Percentiles rank a stretch among this genome's conserved stretches.
Conservation (phyloP, 768 basidiomycete genomes). For the Trametes punicea region DNA sequence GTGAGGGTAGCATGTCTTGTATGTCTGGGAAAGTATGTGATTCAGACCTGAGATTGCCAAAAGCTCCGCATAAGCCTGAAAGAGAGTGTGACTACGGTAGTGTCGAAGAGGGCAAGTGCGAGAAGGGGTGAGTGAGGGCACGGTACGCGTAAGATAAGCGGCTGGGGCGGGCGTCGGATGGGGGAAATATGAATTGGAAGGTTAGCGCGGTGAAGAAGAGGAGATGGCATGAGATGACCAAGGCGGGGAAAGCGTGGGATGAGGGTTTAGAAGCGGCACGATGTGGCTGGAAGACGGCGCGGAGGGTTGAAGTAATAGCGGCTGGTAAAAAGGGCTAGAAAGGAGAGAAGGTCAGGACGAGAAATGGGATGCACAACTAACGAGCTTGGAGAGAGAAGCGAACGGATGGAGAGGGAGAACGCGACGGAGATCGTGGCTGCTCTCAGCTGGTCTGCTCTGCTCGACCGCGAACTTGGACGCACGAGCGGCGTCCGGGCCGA, state of each 20-base stretch:
- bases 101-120: not conserved
- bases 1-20: not conserved
- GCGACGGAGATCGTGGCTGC: too few species aligned
- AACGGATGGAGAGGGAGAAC: not conserved
- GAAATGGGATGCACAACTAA: too few species aligned
- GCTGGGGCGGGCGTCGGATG: not conserved
- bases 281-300: not conserved
- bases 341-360: not conserved
- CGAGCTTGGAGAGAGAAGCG: not conserved
- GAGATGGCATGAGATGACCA: not conserved
- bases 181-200: not conserved
- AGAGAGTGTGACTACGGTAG: too few species aligned
- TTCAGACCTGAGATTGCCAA: too few species aligned
- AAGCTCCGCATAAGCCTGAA: too few species aligned
- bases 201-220: not conserved
- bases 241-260: not conserved
- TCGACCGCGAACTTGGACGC: not conserved
- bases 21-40: too few species aligned
- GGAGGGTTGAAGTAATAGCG: not conserved
- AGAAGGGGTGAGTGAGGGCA: too few species aligned
- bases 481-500: conserved; percentile 3
- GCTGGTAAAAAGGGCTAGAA: not conserved
- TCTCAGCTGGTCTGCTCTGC: too few species aligned
- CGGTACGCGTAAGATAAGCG: too few species aligned
- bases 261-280: not conserved